These are phyloP conservation scores for Rossbeevera mucosa DNA, from an alignment of 768 basidiomycete species.

Conservation along the genomic window DNA sequence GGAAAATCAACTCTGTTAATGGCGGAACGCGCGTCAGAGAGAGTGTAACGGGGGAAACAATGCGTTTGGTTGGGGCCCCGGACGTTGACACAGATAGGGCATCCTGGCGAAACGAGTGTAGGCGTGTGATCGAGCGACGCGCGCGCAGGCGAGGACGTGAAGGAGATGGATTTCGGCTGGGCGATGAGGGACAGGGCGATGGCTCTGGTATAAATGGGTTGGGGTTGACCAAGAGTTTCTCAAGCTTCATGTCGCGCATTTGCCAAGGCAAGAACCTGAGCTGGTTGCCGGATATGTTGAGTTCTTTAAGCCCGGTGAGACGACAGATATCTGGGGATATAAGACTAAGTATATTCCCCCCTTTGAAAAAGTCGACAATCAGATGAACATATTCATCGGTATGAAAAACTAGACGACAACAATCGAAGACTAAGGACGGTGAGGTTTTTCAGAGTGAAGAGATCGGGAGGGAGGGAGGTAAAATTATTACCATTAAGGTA, in stretches of 20 bases:
- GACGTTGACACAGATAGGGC: not conserved
- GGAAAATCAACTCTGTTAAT: not conserved
- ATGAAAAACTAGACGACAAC: slow-evolving; percentile 22
- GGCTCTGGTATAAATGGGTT: slow-evolving; percentile 54
- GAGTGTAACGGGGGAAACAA: slow-evolving; percentile 19
- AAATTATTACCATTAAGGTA: slow-evolving; percentile 56
- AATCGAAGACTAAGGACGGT: slow-evolving; percentile 62
- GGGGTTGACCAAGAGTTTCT: slow-evolving; percentile 43
- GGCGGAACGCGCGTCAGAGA: slow-evolving; percentile 23
- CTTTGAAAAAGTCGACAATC: slow-evolving; percentile 30
- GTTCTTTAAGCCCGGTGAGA: slow-evolving; percentile 49
- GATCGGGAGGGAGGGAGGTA: slow-evolving; percentile 46
- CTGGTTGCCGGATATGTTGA: slow-evolving; percentile 59
- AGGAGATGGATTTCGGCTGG: not conserved
- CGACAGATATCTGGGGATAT: slow-evolving; percentile 61
- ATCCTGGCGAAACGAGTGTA: slow-evolving; percentile 9
- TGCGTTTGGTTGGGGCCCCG: not conserved
- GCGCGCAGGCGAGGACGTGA: not conserved
- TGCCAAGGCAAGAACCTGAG: slow-evolving; percentile 62
- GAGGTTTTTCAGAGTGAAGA: slow-evolving; percentile 54
- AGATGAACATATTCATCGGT: not conserved
- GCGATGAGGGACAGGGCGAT: slow-evolving; percentile 11
- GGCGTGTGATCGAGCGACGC: slow-evolving; percentile 14
- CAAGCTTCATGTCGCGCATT: slow-evolving; percentile 53
- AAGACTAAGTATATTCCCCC: slow-evolving; percentile 49